Evolutionary conservation across 352 stramenopile genomes (phyloP).

Genomic region (Phytophthora citricola): DNA sequence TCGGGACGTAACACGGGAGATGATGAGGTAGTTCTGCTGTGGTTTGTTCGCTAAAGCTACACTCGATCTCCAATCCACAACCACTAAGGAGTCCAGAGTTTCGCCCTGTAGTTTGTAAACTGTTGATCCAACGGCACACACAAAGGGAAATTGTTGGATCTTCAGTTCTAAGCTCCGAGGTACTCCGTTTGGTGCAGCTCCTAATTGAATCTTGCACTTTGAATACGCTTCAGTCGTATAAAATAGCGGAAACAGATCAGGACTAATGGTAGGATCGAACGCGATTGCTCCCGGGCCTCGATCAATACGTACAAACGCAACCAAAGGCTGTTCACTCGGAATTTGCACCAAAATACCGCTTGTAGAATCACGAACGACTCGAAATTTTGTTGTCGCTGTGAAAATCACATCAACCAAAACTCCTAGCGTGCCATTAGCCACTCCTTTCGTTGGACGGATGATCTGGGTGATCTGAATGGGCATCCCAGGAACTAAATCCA

Average conservation of each 20-base stretch:
- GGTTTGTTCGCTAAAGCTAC: not conserved
- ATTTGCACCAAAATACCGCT: not conserved
- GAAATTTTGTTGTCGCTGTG: not conserved
- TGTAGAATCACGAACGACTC: not conserved
- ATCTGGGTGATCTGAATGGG: not conserved
- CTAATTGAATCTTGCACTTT: not conserved
- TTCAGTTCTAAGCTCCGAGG: not conserved
- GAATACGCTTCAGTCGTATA: not conserved
- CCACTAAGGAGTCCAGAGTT: not conserved
- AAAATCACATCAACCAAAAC: not conserved
- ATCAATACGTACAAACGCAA: not conserved
- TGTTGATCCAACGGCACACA: slow-evolving; percentile 1
- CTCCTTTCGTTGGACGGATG: not conserved
- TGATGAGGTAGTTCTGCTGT: slow-evolving; percentile 2
- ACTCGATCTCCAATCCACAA: not conserved
- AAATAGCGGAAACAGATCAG: not conserved
- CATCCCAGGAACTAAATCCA: not conserved
- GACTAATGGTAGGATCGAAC: not conserved
- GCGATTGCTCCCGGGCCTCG: not conserved
- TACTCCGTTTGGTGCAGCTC: not conserved
- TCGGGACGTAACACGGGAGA: not conserved
- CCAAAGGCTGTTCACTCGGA: not conserved
- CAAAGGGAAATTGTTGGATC: not conserved
- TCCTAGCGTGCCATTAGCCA: not conserved
- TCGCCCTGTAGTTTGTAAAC: slow-evolving; percentile 8